Conservation (phyloP, 805 yeast genomes). For the Candida odintsovae region DNA sequence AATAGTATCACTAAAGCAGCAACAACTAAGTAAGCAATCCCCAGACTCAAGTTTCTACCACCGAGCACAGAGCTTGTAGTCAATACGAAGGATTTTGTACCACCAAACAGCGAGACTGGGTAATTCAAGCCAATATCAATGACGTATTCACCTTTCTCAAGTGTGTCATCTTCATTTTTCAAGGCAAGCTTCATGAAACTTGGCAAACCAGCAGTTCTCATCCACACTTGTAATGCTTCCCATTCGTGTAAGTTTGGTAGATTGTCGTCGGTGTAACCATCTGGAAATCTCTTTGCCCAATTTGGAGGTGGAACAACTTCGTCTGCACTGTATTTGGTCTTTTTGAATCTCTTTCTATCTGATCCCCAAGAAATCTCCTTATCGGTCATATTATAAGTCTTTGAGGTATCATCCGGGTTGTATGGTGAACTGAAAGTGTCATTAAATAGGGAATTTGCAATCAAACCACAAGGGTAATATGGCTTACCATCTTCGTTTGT, state of each 20-base stretch:
- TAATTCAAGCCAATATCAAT: slow-evolving; percentile 68
- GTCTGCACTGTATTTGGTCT: slow-evolving; percentile 57
- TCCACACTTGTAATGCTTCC: slow-evolving; percentile 94
- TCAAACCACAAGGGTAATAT: slow-evolving; percentile 90
- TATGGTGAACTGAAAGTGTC: slow-evolving; percentile 67
- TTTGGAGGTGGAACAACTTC: slow-evolving; percentile 92
- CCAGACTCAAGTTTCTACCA: slow-evolving; percentile 79
- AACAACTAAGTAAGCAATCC: slow-evolving; percentile 78
- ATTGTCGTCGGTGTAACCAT: slow-evolving; percentile 83
- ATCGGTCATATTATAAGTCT: slow-evolving; percentile 24
- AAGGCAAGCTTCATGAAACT: slow-evolving; percentile 74
- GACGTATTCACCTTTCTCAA: slow-evolving; percentile 64
- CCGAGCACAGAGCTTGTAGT: slow-evolving; percentile 83
- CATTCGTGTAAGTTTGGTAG: slow-evolving; percentile 69
- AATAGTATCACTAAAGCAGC: slow-evolving; percentile 72
- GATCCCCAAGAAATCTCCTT: slow-evolving; percentile 80
- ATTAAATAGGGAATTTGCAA: slow-evolving; percentile 89
- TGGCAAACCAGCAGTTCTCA: slow-evolving; percentile 94
- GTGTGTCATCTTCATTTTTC: slow-evolving; percentile 53
- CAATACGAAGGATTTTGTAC: slow-evolving; percentile 77
- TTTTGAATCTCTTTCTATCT: slow-evolving; percentile 67
- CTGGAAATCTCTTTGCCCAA: slow-evolving; percentile 75
- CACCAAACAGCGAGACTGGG: slow-evolving; percentile 79
- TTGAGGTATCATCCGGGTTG: slow-evolving; percentile 5
- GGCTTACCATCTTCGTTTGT: slow-evolving; percentile 47